phyloP scores from a whole-genome alignment of 1,284 basidiomycete species.

The Coniferiporia weirii region DNA sequence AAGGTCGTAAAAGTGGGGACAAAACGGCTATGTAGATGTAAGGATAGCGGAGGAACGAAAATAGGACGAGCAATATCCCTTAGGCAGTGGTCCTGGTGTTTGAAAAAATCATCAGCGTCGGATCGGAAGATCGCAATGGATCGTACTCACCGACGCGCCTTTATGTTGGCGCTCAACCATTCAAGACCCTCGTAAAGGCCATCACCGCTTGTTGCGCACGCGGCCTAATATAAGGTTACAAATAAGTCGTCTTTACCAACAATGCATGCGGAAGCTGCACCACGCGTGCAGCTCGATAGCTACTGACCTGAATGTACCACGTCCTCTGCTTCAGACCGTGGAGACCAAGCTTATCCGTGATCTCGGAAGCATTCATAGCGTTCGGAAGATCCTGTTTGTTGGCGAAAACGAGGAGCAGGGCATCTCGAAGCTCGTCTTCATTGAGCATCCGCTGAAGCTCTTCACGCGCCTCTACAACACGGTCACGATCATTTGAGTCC shows the following conservation, averaged over 20 bases:
- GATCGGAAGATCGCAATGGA: neutral
- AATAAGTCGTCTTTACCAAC: neutral
- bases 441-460: conserved; percentile 99
- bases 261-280: conserved; percentile 3
- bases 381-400: conserved; percentile 99
- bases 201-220: conserved; percentile 98
- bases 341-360: conserved; percentile 98
- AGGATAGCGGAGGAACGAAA: conserved; percentile 3
- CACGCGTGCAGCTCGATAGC: conserved; percentile 17
- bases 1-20: neutral
- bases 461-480: conserved; percentile 98
- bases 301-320: conserved; percentile 95
- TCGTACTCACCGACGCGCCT: conserved; percentile 25
- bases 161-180: conserved; percentile 90
- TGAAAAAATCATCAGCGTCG: conserved; percentile 1
- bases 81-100: neutral
- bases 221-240: conserved; percentile 52
- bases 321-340: conserved; percentile 95
- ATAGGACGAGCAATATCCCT: neutral
- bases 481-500: conserved; percentile 99
- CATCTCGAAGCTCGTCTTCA: conserved; percentile 98
- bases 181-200: conserved; percentile 98
- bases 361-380: conserved; percentile 99
- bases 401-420: conserved; percentile 96
- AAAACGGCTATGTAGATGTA: conserved; percentile 10